A percentile compares a stretch with the other conserved stretches of the same genome.
These are phyloP conservation scores for Claviceps arundinis DNA, from an alignment of 2,329 filamentous ascomycete genomes.

Conservation along the genomic window DNA sequence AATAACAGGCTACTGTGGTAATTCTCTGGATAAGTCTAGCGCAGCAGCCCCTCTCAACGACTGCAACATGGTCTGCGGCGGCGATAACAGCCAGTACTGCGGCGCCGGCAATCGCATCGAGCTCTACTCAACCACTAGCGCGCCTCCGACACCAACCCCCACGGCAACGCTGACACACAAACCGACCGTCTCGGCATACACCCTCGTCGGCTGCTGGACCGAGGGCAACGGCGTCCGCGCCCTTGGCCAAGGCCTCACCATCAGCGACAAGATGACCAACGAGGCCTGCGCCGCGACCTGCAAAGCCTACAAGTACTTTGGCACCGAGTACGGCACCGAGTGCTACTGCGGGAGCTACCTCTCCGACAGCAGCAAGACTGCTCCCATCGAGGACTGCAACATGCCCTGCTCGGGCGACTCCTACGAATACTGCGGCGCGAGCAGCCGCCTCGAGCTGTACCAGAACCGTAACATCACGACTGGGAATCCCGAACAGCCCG, in stretches of 20 bases:
- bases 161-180: slow-evolving; percentile 13
- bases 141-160: slow-evolving; percentile 17
- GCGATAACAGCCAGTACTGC: slow-evolving; percentile 27
- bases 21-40: slow-evolving; percentile 21
- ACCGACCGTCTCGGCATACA: slow-evolving; percentile 15
- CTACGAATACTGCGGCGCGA: slow-evolving; percentile 19
- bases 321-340: slow-evolving; percentile 25
- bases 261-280: slow-evolving; percentile 19
- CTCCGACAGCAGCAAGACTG: slow-evolving; percentile 13
- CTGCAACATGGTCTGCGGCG: slow-evolving; percentile 28
- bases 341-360: slow-evolving; percentile 26
- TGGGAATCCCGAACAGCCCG: slow-evolving; percentile 18
- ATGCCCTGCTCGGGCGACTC: slow-evolving; percentile 21
- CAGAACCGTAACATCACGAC: slow-evolving; percentile 14
- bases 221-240: slow-evolving; percentile 23
- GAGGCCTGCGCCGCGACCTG: slow-evolving; percentile 22
- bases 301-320: slow-evolving; percentile 25
- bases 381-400: slow-evolving; percentile 19
- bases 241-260: slow-evolving; percentile 16
- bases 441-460: slow-evolving; percentile 22
- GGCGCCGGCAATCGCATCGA: slow-evolving; percentile 30
- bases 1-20: slow-evolving; percentile 32
- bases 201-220: slow-evolving; percentile 27
- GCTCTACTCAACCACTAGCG: slow-evolving; percentile 28
- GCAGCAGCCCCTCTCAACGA: slow-evolving; percentile 16